Percentiles rank a stretch among this genome's conserved stretches.
These are phyloP conservation scores for Penicillium maclennaniae DNA, from an alignment of 495 filamentous ascomycete species.

Conservation along the genomic window DNA sequence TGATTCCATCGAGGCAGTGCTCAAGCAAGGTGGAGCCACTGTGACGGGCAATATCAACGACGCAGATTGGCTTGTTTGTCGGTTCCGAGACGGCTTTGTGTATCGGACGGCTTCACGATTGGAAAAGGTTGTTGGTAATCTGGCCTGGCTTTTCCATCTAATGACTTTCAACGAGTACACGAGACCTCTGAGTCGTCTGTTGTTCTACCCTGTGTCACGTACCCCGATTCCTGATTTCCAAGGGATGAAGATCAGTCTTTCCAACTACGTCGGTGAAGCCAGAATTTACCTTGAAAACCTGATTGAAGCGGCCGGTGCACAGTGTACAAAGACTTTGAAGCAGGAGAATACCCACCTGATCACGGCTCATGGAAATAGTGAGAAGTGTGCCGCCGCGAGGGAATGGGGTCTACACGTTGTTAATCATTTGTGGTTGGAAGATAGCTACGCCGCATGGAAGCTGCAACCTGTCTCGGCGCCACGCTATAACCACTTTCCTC, in stretches of 20 bases:
- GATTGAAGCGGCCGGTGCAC: constrained; percentile 73
- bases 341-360: constrained; percentile 93
- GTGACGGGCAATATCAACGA: constrained; percentile 63
- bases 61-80: constrained; percentile 80
- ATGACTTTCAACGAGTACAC: constrained; percentile 88
- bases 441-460: constrained; percentile 87
- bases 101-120: constrained; percentile 71
- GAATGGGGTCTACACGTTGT: constrained; percentile 90
- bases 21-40: constrained; percentile 63
- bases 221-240: constrained; percentile 76
- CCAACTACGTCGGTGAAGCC: constrained; percentile 94
- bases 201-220: constrained; percentile 84
- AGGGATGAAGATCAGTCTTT: constrained; percentile 73
- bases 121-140: constrained; percentile 81
- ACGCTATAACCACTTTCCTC: constrained; percentile 78
- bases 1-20: constrained; percentile 63
- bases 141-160: constrained; percentile 89
- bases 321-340: constrained; percentile 89
- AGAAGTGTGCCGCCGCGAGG: constrained; percentile 84
- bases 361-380: constrained; percentile 78
- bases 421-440: constrained; percentile 97
- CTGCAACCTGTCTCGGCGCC: constrained; percentile 60
- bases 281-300: constrained; percentile 91
- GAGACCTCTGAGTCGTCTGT: constrained; percentile 68
- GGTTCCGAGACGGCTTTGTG: constrained; percentile 75